A percentile compares a stretch with the other conserved stretches of the same genome.
Evolutionary conservation across 768 basidiomycete genomes (phyloP).

Genomic region (Coprinellus micaceus): DNA sequence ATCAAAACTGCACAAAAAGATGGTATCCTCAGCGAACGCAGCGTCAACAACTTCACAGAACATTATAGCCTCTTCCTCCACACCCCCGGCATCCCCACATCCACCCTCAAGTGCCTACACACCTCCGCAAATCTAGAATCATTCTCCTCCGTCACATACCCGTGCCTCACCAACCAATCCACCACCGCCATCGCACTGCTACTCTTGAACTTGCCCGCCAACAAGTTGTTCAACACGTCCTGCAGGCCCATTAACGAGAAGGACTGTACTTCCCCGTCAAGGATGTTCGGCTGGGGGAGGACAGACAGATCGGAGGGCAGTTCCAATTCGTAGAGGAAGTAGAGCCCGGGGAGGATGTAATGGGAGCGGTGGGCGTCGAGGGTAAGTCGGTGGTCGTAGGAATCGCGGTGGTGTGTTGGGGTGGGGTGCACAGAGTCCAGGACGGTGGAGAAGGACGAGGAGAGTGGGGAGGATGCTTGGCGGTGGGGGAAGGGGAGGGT

Average conservation of each 20-base stretch:
- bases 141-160: constrained; percentile 28
- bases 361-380: constrained; percentile 21
- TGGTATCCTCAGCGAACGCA: too few species aligned
- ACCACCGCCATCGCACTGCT: constrained; percentile 41
- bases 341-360: constrained; percentile 44
- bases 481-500: constrained; percentile 39
- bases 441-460: constrained; percentile 11
- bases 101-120: constrained; percentile 23
- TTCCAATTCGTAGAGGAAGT: constrained; percentile 42
- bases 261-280: constrained; percentile 41
- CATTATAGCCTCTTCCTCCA: constrained; percentile 18
- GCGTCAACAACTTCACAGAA: too few species aligned
- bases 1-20: background rate
- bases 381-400: background rate
- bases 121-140: constrained; percentile 31
- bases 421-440: background rate
- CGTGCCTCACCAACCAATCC: constrained; percentile 39
- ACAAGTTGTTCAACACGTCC: constrained; percentile 29
- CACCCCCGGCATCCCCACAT: constrained; percentile 24
- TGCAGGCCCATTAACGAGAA: constrained; percentile 36
- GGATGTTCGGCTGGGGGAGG: constrained; percentile 31
- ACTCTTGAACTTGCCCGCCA: constrained; percentile 35
- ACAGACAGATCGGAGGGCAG: constrained; percentile 32
- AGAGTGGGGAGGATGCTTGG: constrained; percentile 13
- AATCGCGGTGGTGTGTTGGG: background rate